Evolutionary conservation across 164 flowering plant species (phyloP).

Genomic region (Protea cynaroides): DNA sequence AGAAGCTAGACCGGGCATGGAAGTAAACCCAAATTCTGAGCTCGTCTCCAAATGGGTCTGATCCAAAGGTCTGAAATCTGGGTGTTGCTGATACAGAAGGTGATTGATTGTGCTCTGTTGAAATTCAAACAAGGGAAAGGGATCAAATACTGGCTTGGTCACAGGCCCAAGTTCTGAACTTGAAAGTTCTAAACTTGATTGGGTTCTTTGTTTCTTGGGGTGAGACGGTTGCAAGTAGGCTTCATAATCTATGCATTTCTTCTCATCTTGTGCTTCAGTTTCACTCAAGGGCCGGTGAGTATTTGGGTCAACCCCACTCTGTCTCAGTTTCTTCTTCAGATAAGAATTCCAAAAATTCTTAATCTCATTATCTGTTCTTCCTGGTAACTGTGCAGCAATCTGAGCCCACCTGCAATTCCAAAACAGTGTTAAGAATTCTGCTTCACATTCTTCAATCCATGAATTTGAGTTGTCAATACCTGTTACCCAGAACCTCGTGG

Average conservation of each 20-base stretch:
- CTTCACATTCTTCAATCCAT: neutral
- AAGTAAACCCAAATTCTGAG: conserved; percentile 24
- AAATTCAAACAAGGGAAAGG: conserved; percentile 25
- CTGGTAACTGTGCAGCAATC: conserved; percentile 81
- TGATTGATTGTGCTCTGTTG: conserved; percentile 16
- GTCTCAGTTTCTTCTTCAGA: conserved; percentile 75
- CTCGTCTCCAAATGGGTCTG: conserved; percentile 22
- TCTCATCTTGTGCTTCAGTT: conserved; percentile 22
- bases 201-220: conserved; percentile 6
- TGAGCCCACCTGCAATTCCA: conserved; percentile 77
- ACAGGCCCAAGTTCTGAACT: conserved; percentile 9
- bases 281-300: conserved; percentile 64
- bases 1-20: conserved; percentile 38
- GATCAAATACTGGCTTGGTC: conserved; percentile 30
- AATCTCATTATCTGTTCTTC: conserved; percentile 91
- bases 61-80: conserved; percentile 13
- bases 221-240: conserved; percentile 13
- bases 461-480: conserved; percentile 26
- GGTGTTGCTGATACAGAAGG: conserved; percentile 15
- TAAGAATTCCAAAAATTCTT: conserved; percentile 89
- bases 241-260: conserved; percentile 9
- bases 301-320: conserved; percentile 77
- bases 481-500: conserved; percentile 80
- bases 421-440: neutral
- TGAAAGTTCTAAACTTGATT: conserved; percentile 9